phyloP scores from a whole-genome alignment of 306 rosid genomes.

The Corylus americana region DNA sequence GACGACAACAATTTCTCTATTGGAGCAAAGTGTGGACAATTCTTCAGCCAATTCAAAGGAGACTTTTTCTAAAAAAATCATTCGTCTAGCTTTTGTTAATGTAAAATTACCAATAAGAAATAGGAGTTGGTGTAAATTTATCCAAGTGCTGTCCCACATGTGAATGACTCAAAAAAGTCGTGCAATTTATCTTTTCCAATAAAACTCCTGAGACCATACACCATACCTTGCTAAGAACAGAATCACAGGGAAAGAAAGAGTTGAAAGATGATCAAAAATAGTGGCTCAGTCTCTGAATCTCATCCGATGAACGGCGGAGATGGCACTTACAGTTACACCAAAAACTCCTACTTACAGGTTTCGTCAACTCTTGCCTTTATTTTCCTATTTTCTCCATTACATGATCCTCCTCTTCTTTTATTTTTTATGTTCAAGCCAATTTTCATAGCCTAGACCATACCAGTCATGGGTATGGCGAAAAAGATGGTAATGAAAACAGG shows the following conservation, averaged over 20 bases:
- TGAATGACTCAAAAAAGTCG: no score
- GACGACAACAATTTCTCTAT: no score
- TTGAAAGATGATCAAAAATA: neutral
- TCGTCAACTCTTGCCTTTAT: neutral
- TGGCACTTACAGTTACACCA: neutral
- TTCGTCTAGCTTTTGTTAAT: no score
- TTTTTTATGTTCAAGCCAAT: no score
- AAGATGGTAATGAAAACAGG: neutral
- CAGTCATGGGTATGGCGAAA: neutral
- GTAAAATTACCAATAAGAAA: no score
- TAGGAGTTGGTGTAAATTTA: no score
- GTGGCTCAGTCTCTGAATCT: neutral
- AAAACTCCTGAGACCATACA: neutral
- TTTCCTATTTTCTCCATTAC: neutral
- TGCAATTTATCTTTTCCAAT: no score
- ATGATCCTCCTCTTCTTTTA: neutral
- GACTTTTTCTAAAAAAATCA: no score
- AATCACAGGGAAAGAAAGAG: neutral
- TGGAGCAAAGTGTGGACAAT: no score
- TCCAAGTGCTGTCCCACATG: no score
- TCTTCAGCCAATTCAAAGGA: no score
- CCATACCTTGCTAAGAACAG: neutral
- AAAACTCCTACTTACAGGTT: neutral
- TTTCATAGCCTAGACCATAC: neutral
- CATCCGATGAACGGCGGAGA: neutral